These are phyloP conservation scores for Filobasidium floriforme DNA, from an alignment of 768 basidiomycete species.

Conservation along the genomic window DNA sequence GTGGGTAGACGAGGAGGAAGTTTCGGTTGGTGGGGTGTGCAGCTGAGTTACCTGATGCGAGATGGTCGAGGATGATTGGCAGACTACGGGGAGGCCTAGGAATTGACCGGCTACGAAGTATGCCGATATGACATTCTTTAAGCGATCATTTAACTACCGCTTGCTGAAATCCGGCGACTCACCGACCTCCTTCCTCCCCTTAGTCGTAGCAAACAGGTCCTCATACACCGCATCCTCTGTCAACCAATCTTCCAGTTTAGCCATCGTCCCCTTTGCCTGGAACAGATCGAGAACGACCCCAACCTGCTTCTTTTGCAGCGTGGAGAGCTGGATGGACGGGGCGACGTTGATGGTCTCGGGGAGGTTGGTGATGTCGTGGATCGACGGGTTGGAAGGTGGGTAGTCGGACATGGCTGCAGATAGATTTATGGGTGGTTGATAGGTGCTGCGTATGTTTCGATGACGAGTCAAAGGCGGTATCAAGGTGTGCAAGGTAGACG, in stretches of 20 bases:
- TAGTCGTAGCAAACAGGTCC: conserved; percentile 38
- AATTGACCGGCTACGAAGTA: conserved; percentile 36
- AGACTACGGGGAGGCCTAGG: conserved; percentile 34
- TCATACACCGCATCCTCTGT: conserved; percentile 40
- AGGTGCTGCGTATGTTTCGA: too few species aligned
- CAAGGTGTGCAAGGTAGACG: too few species aligned
- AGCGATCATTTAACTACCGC: neutral
- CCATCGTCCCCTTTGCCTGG: conserved; percentile 39
- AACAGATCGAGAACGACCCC: conserved; percentile 40
- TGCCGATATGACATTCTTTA: too few species aligned
- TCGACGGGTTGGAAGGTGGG: neutral
- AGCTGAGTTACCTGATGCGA: conserved; percentile 26
- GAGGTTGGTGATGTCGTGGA: conserved; percentile 23
- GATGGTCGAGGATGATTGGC: conserved; percentile 30
- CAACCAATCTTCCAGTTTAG: conserved; percentile 34
- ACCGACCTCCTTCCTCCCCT: conserved; percentile 39
- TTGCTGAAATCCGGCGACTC: conserved; percentile 9
- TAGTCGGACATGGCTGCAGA: neutral
- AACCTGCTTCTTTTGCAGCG: conserved; percentile 31
- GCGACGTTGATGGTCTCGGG: conserved; percentile 21
- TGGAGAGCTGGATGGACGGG: conserved; percentile 25
- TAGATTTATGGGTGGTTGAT: neutral
- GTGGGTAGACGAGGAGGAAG: neutral
- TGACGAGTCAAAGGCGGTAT: too few species aligned
- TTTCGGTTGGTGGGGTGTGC: neutral